A percentile compares a stretch with the other conserved stretches of the same genome.
phyloP scores from a whole-genome alignment of 2,329 filamentous ascomycete species.

The Beauveria brongniartii region DNA sequence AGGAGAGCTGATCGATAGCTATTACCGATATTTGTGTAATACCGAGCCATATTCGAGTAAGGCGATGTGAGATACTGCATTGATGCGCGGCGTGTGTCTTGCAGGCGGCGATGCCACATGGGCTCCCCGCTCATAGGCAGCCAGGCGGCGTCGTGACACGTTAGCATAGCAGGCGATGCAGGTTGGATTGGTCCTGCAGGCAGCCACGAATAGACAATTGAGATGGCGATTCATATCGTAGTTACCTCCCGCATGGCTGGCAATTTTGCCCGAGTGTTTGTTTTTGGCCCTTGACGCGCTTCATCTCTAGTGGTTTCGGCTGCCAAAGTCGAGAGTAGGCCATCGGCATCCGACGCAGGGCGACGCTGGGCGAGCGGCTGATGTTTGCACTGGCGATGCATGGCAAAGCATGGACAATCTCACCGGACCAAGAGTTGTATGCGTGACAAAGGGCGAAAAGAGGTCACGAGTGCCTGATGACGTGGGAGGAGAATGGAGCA shows the following conservation, averaged over 20 bases:
- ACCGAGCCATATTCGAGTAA: not conserved
- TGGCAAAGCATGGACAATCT: not conserved
- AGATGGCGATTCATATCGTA: not conserved
- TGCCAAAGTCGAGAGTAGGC: not conserved
- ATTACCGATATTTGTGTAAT: not conserved
- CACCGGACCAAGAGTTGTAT: not conserved
- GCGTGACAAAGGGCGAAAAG: not conserved
- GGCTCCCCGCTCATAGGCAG: not conserved
- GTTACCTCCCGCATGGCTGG: not conserved
- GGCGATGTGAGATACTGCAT: not conserved
- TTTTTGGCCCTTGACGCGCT: not conserved
- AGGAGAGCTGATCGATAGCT: too few relatives aligned
- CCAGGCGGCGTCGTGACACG: not conserved
- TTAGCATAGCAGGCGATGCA: not conserved
- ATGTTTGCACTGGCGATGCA: not conserved
- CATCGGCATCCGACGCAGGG: not conserved
- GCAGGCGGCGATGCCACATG: constrained; percentile 3
- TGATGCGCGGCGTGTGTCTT: not conserved
- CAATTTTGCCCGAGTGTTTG: too few relatives aligned
- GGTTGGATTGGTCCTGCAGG: not conserved
- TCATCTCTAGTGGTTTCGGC: not conserved
- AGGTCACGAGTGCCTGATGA: constrained; percentile 10
- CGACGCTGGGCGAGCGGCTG: not conserved
- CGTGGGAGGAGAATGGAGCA: not conserved
- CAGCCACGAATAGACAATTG: not conserved